phyloP scores from a whole-genome alignment of 2,329 filamentous ascomycete species.

The Talaromyces sp. region DNA sequence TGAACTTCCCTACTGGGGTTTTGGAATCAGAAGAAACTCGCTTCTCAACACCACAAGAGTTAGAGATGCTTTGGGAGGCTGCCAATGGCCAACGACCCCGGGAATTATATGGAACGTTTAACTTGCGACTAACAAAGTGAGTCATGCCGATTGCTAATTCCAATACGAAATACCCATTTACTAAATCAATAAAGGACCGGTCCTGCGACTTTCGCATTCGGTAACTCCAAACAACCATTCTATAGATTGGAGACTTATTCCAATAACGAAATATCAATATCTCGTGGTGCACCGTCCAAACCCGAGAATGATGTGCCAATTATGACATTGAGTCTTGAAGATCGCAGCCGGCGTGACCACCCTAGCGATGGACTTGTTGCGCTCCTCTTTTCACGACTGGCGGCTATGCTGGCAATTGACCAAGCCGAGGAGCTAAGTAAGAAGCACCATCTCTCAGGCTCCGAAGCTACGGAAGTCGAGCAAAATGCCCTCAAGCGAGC shows the following conservation, averaged over 20 bases:
- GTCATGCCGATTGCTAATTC: conserved; percentile 1
- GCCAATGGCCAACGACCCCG: conserved; percentile 48
- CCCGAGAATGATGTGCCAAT: conserved; percentile 45
- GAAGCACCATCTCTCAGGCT: conserved; percentile 42
- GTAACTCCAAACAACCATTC: conserved; percentile 44
- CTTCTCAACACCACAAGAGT: conserved; percentile 44
- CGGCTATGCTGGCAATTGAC: conserved; percentile 53
- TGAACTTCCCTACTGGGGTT: conserved; percentile 43
- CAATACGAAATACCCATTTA: conserved; percentile 16
- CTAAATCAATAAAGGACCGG: conserved; percentile 34
- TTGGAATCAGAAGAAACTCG: conserved; percentile 37
- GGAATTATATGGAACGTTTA: conserved; percentile 37
- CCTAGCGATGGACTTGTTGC: conserved; percentile 49
- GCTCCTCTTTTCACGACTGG: conserved; percentile 52
- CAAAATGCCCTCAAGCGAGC: conserved; percentile 48
- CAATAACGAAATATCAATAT: conserved; percentile 46
- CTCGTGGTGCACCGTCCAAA: conserved; percentile 46
- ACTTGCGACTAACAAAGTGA: conserved; percentile 47
- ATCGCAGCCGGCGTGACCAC: conserved; percentile 38
- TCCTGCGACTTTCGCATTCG: conserved; percentile 47
- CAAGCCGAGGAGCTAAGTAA: conserved; percentile 45
- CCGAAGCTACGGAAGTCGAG: conserved; percentile 47
- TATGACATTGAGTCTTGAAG: conserved; percentile 46
- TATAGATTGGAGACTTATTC: conserved; percentile 49
- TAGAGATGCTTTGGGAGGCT: conserved; percentile 48